Base-by-base conservation (phyloP, 805 yeast genomes). In the Saccharomycopsis sp. region DNA sequence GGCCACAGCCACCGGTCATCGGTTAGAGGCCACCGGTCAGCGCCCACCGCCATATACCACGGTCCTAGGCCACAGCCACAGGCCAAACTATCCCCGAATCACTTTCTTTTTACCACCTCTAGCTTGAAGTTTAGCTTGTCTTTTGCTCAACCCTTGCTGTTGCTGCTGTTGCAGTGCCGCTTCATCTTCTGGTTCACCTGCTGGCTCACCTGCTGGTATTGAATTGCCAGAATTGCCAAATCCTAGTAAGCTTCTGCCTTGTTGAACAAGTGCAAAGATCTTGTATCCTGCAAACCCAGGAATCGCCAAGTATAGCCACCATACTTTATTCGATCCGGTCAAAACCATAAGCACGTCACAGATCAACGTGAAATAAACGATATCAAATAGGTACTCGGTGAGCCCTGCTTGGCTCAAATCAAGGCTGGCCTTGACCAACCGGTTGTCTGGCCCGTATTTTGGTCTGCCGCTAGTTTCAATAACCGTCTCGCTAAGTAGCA, bases 341-440 rank as follows among this genome's bases (percentile, higher is more conserved):
- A 75, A 19, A 4, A 75, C 53, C 66, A 77, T 72, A 41, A 80
- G 60, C 1, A 80, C 44, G 51, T 78, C 77, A 51, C 77, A 65
- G 17, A 72, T 53, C 71, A 81, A 70, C 2, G 88, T 81, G 38
- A 83, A 59, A 56, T 83, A 83, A 48, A 84, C 64, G 9, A 81
- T 59, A 56, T 84, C 93, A 56, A 79, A 79, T 68, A 82, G 63
- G 64, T 79, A 82, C 60, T 84, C 90, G 31, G 79, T 79, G 33
- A 84, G 65, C 0, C 93, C 93, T 3, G 61, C 56, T 48, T 75
- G 84, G 44, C 61, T 61, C 47, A 83, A 68, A 54, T 84, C 85
- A 24, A 71, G 74, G 2, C 89, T 90, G 1, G 83, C 59, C 9
- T 60, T 62, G 2, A 72, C 56, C 39, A 82, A 63, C 42, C 68